Percentiles rank a stretch among this genome's conserved stretches.
phyloP scores from a whole-genome alignment of 2,329 filamentous ascomycete species.

The Alternaria arborescens region DNA sequence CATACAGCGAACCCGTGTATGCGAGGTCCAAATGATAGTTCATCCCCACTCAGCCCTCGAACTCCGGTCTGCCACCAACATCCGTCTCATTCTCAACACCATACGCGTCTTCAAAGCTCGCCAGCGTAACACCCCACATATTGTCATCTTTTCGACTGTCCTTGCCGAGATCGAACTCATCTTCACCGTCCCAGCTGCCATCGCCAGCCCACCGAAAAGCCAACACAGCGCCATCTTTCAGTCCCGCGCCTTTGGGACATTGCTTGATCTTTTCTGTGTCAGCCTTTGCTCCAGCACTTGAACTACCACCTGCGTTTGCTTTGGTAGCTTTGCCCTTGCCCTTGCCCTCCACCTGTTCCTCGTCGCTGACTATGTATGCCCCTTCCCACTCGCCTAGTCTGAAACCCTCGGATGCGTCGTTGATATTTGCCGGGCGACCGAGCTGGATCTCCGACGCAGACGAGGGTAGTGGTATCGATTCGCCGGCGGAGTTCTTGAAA shows the following conservation, averaged over 20 bases:
- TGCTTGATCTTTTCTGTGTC: conserved; percentile 25
- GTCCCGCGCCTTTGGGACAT: conserved; percentile 47
- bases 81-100: conserved; percentile 43
- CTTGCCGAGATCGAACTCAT: conserved; percentile 18
- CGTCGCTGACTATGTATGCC: conserved; percentile 25
- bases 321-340: conserved; percentile 55
- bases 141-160: conserved; percentile 15
- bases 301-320: conserved; percentile 41
- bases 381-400: conserved; percentile 46
- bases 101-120: conserved; percentile 50
- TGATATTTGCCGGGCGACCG: conserved; percentile 52
- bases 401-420: conserved; percentile 54
- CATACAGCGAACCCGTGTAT: too few relatives aligned
- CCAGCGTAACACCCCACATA: conserved; percentile 48
- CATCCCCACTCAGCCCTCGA: conserved; percentile 37
- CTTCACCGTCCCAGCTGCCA: conserved; percentile 31
- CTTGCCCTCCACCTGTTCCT: conserved; percentile 45
- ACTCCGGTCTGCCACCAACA: conserved; percentile 41
- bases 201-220: conserved; percentile 49
- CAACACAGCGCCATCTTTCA: conserved; percentile 48
- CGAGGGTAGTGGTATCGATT: conserved; percentile 50
- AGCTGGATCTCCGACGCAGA: conserved; percentile 53
- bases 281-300: neutral
- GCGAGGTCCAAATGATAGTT: too few relatives aligned
- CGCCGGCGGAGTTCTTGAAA: conserved; percentile 40